Evolutionary conservation across 2,329 filamentous ascomycete species (phyloP).

Genomic region (Tolypocladium cylindrosporum): DNA sequence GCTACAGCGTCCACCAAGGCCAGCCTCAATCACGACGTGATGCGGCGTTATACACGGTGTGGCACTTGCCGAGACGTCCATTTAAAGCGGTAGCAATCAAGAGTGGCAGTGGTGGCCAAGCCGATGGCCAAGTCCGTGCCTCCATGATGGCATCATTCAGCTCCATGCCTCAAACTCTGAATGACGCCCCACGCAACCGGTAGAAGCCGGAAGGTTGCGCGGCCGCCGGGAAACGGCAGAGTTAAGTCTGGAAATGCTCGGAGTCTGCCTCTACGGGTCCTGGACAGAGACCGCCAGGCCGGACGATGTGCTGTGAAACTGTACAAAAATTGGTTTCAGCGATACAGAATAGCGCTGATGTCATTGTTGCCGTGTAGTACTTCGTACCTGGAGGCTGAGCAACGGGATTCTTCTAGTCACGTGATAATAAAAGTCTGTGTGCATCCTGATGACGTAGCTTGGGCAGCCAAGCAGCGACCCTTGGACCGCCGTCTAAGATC

Average conservation of each 20-base stretch:
- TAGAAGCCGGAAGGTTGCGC: neutral
- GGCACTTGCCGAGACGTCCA: too few relatives aligned
- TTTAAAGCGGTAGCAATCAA: too few relatives aligned
- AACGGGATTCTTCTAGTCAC: neutral
- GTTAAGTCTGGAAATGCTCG: neutral
- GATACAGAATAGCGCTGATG: neutral
- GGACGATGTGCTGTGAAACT: neutral
- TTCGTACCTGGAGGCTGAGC: too few relatives aligned
- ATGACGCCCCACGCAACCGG: neutral
- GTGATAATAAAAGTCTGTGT: neutral
- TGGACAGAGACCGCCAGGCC: too few relatives aligned
- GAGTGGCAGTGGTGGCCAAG: neutral
- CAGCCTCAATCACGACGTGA: too few relatives aligned
- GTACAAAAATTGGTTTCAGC: neutral
- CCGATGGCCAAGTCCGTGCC: neutral
- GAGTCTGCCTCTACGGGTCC: neutral
- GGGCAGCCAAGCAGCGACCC: neutral
- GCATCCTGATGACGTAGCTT: neutral
- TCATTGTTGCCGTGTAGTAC: neutral
- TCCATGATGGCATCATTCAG: neutral
- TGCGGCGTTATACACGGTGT: too few relatives aligned
- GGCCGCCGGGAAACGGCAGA: neutral
- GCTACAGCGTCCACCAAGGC: too few relatives aligned
- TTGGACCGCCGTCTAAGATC: neutral
- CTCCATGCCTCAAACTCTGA: neutral